phyloP scores from a whole-genome alignment of 768 basidiomycete species.

The Cystofilobasidium macerans region DNA sequence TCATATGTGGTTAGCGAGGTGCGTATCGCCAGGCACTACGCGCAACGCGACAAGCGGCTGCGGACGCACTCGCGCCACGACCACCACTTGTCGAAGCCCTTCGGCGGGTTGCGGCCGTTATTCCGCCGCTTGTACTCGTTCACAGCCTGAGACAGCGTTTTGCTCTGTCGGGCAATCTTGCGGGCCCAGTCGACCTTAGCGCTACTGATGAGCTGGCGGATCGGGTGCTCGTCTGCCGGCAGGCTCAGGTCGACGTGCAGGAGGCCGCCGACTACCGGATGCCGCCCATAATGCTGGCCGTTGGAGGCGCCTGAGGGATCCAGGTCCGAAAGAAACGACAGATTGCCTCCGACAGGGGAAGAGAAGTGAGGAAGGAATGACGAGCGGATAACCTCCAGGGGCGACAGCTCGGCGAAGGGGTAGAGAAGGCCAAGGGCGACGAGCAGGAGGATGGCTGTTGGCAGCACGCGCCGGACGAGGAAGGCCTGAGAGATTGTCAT shows the following conservation, averaged over 20 bases:
- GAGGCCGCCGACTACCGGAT: constrained; percentile 30
- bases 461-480: constrained; percentile 5
- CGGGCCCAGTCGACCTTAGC: constrained; percentile 32
- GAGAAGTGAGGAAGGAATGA: neutral
- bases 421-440: neutral
- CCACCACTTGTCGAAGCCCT: constrained; percentile 39
- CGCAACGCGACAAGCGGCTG: neutral
- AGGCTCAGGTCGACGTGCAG: constrained; percentile 32
- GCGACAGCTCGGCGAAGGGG: neutral
- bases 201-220: constrained; percentile 35
- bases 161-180: constrained; percentile 31
- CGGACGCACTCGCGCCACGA: constrained; percentile 31
- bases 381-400: constrained; percentile 4
- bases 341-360: neutral
- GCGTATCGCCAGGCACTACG: too few relatives aligned
- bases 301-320: too few relatives aligned
- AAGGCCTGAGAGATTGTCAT: neutral
- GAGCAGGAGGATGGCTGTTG: neutral
- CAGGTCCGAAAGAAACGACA: neutral
- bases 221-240: constrained; percentile 32
- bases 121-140: constrained; percentile 33
- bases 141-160: constrained; percentile 32
- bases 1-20: too few relatives aligned
- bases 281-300: too few relatives aligned
- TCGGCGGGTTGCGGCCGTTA: constrained; percentile 30